A percentile compares a stretch with the other conserved stretches of the same genome.
Conservation (phyloP, 2,329 filamentous ascomycete species). For the Microdochium paspali region DNA sequence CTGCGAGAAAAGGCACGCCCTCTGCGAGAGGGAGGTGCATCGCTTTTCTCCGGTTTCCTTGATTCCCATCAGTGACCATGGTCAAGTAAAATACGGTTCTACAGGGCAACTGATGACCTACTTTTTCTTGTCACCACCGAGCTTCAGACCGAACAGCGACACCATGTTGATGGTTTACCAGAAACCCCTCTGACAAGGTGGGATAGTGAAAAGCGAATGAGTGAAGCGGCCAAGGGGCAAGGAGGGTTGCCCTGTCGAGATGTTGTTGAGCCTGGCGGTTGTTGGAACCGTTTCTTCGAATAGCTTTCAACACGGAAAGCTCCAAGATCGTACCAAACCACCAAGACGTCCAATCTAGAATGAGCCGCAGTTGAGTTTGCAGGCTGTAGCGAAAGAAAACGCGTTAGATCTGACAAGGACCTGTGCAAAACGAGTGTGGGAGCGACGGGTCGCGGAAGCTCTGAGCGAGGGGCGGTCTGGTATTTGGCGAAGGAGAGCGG, state of each 20-base stretch:
- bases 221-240: not conserved
- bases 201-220: not conserved
- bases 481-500: too few species aligned
- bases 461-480: too few species aligned
- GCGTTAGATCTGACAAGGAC: too few species aligned
- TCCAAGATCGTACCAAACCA: too few species aligned
- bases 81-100: not conserved
- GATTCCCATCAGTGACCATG: not conserved
- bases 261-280: too few species aligned
- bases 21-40: not conserved
- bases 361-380: too few species aligned
- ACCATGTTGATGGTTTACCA: not conserved
- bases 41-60: not conserved
- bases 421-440: too few species aligned
- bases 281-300: too few species aligned
- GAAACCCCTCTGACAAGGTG: not conserved
- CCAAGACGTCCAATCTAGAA: too few species aligned
- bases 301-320: too few species aligned
- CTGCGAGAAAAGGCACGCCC: not conserved
- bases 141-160: not conserved
- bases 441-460: too few species aligned
- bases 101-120: not conserved
- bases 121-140: conserved; percentile 1
- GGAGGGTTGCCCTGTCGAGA: not conserved
- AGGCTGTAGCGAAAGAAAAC: too few species aligned